Conservation (phyloP, 805 yeast genomes). For the Monosporozyma siamensis region DNA sequence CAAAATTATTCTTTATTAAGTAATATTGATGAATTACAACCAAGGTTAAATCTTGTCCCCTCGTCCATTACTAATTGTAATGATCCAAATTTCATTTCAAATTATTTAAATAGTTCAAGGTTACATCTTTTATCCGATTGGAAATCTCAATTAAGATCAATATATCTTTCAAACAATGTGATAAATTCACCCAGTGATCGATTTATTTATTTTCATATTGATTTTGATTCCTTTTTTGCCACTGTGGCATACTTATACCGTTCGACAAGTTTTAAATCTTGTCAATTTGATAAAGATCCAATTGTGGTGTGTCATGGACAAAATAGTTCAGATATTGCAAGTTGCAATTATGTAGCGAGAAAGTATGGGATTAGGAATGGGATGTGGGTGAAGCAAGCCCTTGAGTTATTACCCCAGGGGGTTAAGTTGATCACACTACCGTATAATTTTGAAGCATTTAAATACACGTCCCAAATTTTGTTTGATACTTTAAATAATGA, state of each 20-base stretch:
- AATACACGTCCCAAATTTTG: conserved; percentile 50
- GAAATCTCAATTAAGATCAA: conserved; percentile 64
- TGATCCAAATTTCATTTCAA: conserved; percentile 64
- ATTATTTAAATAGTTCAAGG: conserved; percentile 72
- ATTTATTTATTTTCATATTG: conserved; percentile 60
- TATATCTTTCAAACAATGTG: conserved; percentile 30
- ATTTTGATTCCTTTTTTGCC: conserved; percentile 91
- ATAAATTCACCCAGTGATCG: background rate
- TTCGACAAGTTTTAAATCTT: background rate
- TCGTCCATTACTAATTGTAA: conserved; percentile 38
- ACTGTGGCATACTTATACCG: conserved; percentile 58
- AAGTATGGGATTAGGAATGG: conserved; percentile 74
- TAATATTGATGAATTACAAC: conserved; percentile 44
- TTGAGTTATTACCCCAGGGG: conserved; percentile 46
- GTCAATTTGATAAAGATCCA: conserved; percentile 39
- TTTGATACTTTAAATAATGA: conserved; percentile 43
- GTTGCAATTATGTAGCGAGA: conserved; percentile 86
- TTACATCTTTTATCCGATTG: conserved; percentile 82
- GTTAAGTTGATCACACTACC: conserved; percentile 45
- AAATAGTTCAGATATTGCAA: conserved; percentile 64
- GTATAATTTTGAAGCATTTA: conserved; percentile 70
- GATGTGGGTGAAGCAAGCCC: conserved; percentile 76
- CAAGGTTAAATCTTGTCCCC: conserved; percentile 25
- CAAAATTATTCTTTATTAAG: conserved; percentile 46
- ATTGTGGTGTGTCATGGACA: conserved; percentile 52